These are phyloP conservation scores for Letharia columbiana DNA, from an alignment of 495 filamentous ascomycete species.

Conservation along the genomic window DNA sequence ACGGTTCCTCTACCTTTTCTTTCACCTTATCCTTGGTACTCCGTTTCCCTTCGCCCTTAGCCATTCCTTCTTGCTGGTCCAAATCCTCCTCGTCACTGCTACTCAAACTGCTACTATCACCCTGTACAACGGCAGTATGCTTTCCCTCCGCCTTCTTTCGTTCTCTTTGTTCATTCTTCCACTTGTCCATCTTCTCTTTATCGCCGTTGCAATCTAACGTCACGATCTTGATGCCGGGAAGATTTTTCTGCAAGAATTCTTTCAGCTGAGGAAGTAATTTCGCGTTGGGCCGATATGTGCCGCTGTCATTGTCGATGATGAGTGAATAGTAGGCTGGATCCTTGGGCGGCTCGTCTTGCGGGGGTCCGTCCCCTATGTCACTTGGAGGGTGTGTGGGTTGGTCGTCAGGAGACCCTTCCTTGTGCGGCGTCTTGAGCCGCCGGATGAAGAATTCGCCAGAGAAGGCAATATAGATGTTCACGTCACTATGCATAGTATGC, in stretches of 20 bases:
- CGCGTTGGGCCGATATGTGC: slow-evolving; percentile 82
- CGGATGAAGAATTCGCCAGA: slow-evolving; percentile 90
- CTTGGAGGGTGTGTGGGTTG: slow-evolving; percentile 30
- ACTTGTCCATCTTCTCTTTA: slow-evolving; percentile 49
- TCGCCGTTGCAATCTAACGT: slow-evolving; percentile 59
- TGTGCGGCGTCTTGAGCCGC: slow-evolving; percentile 43
- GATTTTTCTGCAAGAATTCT: slow-evolving; percentile 56
- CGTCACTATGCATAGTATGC: slow-evolving; percentile 92
- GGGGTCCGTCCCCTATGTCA: slow-evolving; percentile 32
- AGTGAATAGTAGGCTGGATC: slow-evolving; percentile 71
- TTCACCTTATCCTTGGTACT: slow-evolving; percentile 16
- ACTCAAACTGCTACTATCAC: slow-evolving; percentile 51
- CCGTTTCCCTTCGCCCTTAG: slow-evolving; percentile 29
- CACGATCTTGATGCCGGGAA: slow-evolving; percentile 64
- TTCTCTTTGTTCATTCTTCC: slow-evolving; percentile 57
- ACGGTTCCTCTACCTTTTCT: slow-evolving; percentile 14
- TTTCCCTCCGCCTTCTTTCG: slow-evolving; percentile 58
- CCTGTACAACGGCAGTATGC: slow-evolving; percentile 57
- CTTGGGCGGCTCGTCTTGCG: slow-evolving; percentile 34
- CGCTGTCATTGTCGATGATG: slow-evolving; percentile 89
- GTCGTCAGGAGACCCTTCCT: slow-evolving; percentile 24
- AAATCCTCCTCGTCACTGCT: slow-evolving; percentile 71
- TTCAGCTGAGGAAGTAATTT: slow-evolving; percentile 60
- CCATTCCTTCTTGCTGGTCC: slow-evolving; percentile 43
- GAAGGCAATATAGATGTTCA: slow-evolving; percentile 80